Evolutionary conservation across 1,284 basidiomycete species (phyloP).

Genomic region (Cryptococcus jaspeensis): DNA sequence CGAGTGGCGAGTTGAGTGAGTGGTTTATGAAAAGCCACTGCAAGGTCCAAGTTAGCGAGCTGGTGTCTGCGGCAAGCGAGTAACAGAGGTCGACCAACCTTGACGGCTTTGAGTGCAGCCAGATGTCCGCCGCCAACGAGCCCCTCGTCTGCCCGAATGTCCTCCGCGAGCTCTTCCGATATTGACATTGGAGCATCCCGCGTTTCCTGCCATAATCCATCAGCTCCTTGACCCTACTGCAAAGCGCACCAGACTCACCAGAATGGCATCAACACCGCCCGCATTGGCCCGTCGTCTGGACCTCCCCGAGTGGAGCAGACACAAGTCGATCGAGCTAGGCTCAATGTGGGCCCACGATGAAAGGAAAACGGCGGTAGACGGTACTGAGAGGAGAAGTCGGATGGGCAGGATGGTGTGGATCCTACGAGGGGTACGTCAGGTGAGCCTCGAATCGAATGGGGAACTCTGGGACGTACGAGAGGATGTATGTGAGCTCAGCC

Average conservation of each 20-base stretch:
- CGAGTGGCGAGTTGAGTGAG: constrained; percentile 30
- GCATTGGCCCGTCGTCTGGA: constrained; percentile 9
- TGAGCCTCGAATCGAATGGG: neutral
- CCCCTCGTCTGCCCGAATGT: constrained; percentile 8
- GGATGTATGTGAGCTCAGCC: constrained; percentile 39
- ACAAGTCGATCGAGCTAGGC: constrained; percentile 35
- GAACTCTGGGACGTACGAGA: constrained; percentile 30
- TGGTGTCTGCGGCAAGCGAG: neutral
- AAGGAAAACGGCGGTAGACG: constrained; percentile 32
- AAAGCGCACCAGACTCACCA: constrained; percentile 17
- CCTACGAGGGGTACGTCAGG: constrained; percentile 7
- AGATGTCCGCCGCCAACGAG: constrained; percentile 31
- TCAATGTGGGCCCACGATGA: constrained; percentile 33
- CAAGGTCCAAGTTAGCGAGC: neutral
- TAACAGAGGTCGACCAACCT: constrained; percentile 19
- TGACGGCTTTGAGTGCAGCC: constrained; percentile 31
- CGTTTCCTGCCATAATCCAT: neutral
- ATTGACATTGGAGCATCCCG: constrained; percentile 16
- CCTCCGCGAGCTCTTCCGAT: constrained; percentile 5
- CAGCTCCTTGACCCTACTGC: neutral
- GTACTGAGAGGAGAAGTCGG: constrained; percentile 39
- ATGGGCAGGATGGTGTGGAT: constrained; percentile 30
- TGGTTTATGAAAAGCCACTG: constrained; percentile 38
- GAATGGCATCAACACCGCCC: constrained; percentile 26
- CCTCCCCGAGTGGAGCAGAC: constrained; percentile 25